Evolutionary conservation across 352 stramenopile species (phyloP).

Genomic region (Globisporangium spiculum): DNA sequence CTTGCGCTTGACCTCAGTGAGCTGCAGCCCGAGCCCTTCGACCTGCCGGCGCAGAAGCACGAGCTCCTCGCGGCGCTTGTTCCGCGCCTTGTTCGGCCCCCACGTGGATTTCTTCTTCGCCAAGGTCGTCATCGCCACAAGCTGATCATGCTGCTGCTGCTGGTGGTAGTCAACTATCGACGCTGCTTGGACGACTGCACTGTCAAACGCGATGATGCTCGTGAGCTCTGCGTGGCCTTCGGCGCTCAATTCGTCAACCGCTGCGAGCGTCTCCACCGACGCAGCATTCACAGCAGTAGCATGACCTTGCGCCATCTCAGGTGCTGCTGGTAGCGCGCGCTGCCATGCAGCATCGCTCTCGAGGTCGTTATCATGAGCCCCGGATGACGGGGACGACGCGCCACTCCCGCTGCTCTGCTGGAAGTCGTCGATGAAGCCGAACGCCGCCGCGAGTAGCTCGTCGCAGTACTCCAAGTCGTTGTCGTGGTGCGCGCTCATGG

Average conservation of each 20-base stretch:
- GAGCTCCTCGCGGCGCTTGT: conserved; percentile 33
- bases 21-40: conserved; percentile 30
- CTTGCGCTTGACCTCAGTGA: conserved; percentile 6
- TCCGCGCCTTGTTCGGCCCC: conserved; percentile 6
- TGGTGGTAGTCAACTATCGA: not conserved
- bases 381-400: not conserved
- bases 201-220: not conserved
- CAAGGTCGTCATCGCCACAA: not conserved
- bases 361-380: not conserved
- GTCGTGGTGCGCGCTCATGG: not conserved
- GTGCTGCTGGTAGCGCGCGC: no score
- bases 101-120: not conserved
- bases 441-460: not conserved
- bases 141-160: not conserved
- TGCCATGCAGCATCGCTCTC: not conserved
- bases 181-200: not conserved
- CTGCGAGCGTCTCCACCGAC: not conserved
- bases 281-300: not conserved
- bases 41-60: conserved; percentile 39
- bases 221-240: not conserved
- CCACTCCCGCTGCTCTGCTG: not conserved
- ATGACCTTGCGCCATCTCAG: not conserved
- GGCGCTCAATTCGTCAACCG: not conserved
- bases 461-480: not conserved
- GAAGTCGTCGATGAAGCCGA: not conserved